Evolutionary conservation across 768 basidiomycete genomes (phyloP), one percentile per base, ranked within the genome.

Genomic region (Tephrocybe rancida): DNA sequence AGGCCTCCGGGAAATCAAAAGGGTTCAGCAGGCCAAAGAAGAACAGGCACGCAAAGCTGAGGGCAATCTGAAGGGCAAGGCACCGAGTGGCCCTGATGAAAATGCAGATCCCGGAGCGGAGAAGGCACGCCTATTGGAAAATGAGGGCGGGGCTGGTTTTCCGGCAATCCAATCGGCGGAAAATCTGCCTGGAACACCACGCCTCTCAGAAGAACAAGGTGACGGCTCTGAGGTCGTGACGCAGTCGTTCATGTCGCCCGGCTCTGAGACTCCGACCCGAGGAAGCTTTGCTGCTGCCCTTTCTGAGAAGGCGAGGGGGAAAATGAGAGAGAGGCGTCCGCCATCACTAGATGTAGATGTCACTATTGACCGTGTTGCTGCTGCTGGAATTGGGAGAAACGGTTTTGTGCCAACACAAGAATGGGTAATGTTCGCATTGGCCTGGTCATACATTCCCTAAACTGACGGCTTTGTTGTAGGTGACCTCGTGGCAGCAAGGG

Each of bases 401-500:
- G 92, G 94, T 2, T 99, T 98, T 70, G 78, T 95, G 7, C 95
- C 97, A 10, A 97, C 94, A 3, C 92, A 97, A 67, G 93, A 94
- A 83, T 99, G 97, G 96, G 94, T 93, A 58, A 7, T 37, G 5
- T 37, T 37, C 50, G 80, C 63, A n/a, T 37, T 52, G 21, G 50
- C n/a, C n/a, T 39, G 32, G 45, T 27, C 7, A 10, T 10, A 19
- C 0, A 24, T 44, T 18, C 16, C 41, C 11, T 25, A 42, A 8
- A 48, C 41, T 50, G 21, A 47, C 48, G 10, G 24, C 9, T 18
- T 53, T 26, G 22, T 39, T 41, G 43, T 38, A 90, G 90, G 88
- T 94, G 3, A 83, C 90, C 19, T 95, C 95, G 2, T 98, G 96
- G 96, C 92, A 96, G 61, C 92, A 95, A 79, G 95, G 95, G 93